Percentiles rank a stretch among this genome's conserved stretches.
phyloP scores from a whole-genome alignment of 1,139 yeast genomes.

The Candida glucosophila region DNA sequence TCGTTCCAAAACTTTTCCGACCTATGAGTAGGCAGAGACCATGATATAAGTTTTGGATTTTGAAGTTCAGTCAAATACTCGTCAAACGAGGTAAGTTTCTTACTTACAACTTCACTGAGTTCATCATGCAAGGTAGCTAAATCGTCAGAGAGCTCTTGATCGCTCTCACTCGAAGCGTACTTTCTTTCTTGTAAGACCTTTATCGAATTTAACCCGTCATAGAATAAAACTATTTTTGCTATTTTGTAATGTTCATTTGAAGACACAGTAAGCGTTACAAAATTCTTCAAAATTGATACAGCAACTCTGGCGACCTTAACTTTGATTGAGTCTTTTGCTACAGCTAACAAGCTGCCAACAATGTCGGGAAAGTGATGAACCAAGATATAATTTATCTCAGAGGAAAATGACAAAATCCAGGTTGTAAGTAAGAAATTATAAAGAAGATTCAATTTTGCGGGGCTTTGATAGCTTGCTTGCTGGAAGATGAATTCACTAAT shows the following conservation, averaged over 20 bases:
- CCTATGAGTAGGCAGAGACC: slow-evolving; percentile 88
- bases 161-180: slow-evolving; percentile 64
- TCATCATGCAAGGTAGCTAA: slow-evolving; percentile 48
- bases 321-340: slow-evolving; percentile 72
- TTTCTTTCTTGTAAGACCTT: slow-evolving; percentile 73
- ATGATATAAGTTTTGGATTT: slow-evolving; percentile 64
- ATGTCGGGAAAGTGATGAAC: slow-evolving; percentile 55
- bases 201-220: slow-evolving; percentile 65
- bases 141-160: slow-evolving; percentile 80
- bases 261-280: slow-evolving; percentile 30
- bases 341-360: slow-evolving; percentile 38
- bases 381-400: slow-evolving; percentile 43
- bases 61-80: slow-evolving; percentile 83
- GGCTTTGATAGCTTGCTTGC: slow-evolving; percentile 34
- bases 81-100: slow-evolving; percentile 80
- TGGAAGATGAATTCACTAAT: slow-evolving; percentile 29
- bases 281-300: slow-evolving; percentile 62
- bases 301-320: slow-evolving; percentile 84
- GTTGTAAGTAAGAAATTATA: slow-evolving; percentile 69
- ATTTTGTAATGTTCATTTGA: slow-evolving; percentile 34
- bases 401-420: slow-evolving; percentile 80
- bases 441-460: slow-evolving; percentile 71
- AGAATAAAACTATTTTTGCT: slow-evolving; percentile 65
- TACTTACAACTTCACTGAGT: slow-evolving; percentile 62
- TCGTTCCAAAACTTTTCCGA: slow-evolving; percentile 87